Conservation (phyloP, 805 yeast genomes). For the Yarrowia porcina region DNA sequence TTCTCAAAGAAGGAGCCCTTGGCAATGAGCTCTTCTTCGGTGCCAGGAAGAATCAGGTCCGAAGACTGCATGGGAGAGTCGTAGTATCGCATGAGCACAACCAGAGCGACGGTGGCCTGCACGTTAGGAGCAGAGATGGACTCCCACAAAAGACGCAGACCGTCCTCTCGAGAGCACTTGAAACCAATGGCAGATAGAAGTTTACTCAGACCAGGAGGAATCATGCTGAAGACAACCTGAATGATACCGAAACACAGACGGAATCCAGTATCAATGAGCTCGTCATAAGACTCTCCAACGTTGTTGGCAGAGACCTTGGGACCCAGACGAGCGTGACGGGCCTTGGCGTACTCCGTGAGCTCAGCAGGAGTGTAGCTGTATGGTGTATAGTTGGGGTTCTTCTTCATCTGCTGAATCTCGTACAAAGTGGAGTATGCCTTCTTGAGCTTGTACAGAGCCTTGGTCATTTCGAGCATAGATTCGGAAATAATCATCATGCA, state of each 20-base stretch:
- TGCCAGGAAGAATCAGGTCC: conserved; percentile 57
- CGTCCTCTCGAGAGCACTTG: conserved; percentile 82
- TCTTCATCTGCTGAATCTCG: conserved; percentile 52
- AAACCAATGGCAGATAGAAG: conserved; percentile 90
- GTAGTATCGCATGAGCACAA: conserved; percentile 79
- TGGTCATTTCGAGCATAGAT: conserved; percentile 82
- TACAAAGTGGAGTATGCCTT: conserved; percentile 86
- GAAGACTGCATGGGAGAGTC: conserved; percentile 95
- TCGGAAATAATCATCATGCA: conserved; percentile 84
- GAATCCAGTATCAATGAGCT: conserved; percentile 86
- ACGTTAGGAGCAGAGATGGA: conserved; percentile 79
- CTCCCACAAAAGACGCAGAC: conserved; percentile 82
- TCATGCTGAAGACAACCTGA: conserved; percentile 85
- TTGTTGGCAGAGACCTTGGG: conserved; percentile 21
- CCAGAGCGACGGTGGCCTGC: conserved; percentile 88
- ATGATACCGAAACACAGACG: conserved; percentile 87
- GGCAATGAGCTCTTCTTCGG: conserved; percentile 33
- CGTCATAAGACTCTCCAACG: conserved; percentile 56
- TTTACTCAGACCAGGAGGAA: conserved; percentile 88
- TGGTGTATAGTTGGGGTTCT: conserved; percentile 12
- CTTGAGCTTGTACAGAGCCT: conserved; percentile 80
- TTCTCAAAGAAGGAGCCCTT: background rate
- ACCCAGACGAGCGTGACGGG: conserved; percentile 14
- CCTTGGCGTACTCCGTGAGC: conserved; percentile 18
- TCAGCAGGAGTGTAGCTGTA: conserved; percentile 7